Base-by-base conservation (phyloP, 2,329 filamentous ascomycete genomes). In the Metarhizium guizhouense region DNA sequence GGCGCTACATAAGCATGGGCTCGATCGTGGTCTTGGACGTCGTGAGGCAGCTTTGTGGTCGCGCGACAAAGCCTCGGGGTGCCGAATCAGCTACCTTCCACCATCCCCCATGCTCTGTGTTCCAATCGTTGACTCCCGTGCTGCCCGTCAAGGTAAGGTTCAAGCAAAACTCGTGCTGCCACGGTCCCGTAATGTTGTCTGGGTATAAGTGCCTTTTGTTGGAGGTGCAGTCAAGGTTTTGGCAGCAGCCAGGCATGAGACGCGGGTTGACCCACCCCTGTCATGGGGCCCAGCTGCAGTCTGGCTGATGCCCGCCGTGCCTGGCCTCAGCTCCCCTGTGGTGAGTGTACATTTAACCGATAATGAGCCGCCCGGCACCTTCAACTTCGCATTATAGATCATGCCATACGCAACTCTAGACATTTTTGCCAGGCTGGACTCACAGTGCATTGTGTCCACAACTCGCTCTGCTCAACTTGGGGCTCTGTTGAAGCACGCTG, bases 261-360 rank as follows among this genome's bases (percentile, higher is more conserved):
- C 56, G 56, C 47, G 54, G 20, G 42, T 53, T 53, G 34, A 32
- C 29, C 56, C 51, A 55, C 56, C 47, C 50, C 51, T 53, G 54
- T 20, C 20, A 45, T 13, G 29, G 50, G 53, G 54, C 20, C 45
- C 45, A 54, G 45, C 38, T 50, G 1, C 25, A 20, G 18, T n/a
- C 10, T 20, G 43, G n/a, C 18, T 11, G 43, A 42, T 42, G 40
- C 40, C 40, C n/a, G n/a, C 18, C 10, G 43, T 25, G 43, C 43
- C 43, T 47, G 43, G 20, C 43, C 43, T n/a, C 18, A n/a, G 18
- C n/a, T 48, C 8, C 45, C 20, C 45, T 30, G 47, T 54, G 51
- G 51, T 56, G 36, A 53, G 40, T 20, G 8, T 25, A 18, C 25
- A 34, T 54, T 54, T 54, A 54, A 38, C 55, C 55, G 55, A 54